Base-by-base conservation (phyloP, 2,329 filamentous ascomycete species). In the Alternaria gaisen region DNA sequence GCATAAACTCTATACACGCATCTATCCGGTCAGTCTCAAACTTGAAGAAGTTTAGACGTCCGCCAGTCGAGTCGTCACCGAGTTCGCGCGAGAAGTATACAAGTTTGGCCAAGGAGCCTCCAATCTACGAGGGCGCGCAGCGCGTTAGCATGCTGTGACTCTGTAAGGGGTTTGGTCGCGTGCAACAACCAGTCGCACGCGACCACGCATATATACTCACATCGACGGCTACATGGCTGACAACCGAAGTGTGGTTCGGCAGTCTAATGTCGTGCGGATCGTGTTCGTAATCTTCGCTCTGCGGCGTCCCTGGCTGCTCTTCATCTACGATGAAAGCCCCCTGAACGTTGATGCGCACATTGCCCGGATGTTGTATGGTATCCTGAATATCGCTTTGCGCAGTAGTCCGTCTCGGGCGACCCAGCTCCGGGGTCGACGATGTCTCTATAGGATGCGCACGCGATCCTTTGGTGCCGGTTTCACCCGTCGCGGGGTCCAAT, bases 1-100 rank as follows among this genome's bases (percentile, higher is more conserved):
- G 87, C 85, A 99, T 93, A 74, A 97, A 97, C 71, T 93, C 90
- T 66, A 99, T 91, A 80, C 94, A 97, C 65, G 95, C 89, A 74
- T 97, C 93, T 72, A 99, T 97, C 60, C 89, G 88, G 73, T 97
- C 93, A 5, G 95, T 98, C 82, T 99, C 95, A 81, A 98, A 98
- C 74, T 90, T 96, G 73, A 97, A 86, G 76, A 99, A 99, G 80
- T 97, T 97, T 55, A 99, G 84, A 24, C 95, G 89, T 56, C 95
- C 95, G 57, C 95, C 95, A 51, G 91, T 89, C 70, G 94, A 91
- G 28, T 85, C 87, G 12, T 90, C 91, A 75, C 91, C 87, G 42
- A 91, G 87, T 80, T 98, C 95, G 67, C 92, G 91, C 18, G 94
- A 95, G 76, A 98, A 98, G 83, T 97, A 99, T 61, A 99, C 95